These are phyloP conservation scores for Camellia granthamiana DNA, from an alignment of 148 eudicot species.

Conservation along the genomic window DNA sequence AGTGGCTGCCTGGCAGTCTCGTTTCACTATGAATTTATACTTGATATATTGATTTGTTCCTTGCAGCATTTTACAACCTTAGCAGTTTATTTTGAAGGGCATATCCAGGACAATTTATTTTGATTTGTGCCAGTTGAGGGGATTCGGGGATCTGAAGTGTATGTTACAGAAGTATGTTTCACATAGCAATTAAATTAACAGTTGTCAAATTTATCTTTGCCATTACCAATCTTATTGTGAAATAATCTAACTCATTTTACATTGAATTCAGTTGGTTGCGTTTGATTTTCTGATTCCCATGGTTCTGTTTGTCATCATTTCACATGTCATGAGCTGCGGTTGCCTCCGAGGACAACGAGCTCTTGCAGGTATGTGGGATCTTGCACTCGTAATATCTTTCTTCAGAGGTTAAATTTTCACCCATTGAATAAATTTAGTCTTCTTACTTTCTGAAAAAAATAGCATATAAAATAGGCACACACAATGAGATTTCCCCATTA, in stretches of 20 bases:
- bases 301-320: slow-evolving; percentile 22
- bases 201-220: slow-evolving; percentile 1
- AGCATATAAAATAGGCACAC: too few species aligned
- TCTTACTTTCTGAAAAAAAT: not conserved
- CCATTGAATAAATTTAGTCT: not conserved
- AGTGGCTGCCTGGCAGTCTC: not conserved
- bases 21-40: not conserved
- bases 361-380: slow-evolving; percentile 46
- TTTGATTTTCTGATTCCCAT: slow-evolving; percentile 14
- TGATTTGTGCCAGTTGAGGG: slow-evolving; percentile 32
- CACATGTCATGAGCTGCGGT: slow-evolving; percentile 31
- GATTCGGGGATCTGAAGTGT: slow-evolving; percentile 25
- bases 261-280: slow-evolving; percentile 17
- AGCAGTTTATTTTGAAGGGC: slow-evolving; percentile 19
- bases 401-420: not conserved
- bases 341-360: slow-evolving; percentile 32
- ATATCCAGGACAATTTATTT: slow-evolving; percentile 22
- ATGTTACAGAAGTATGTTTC: slow-evolving; percentile 36
- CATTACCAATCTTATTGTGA: not conserved
- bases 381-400: not conserved
- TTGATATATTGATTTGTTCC: not conserved
- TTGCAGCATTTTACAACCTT: not conserved
- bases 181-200: not conserved
- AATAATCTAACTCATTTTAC: slow-evolving; percentile 5
- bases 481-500: not conserved